Evolutionary conservation across 2,329 filamentous ascomycete species (phyloP).

Genomic region (Colletotrichum spaethianum): DNA sequence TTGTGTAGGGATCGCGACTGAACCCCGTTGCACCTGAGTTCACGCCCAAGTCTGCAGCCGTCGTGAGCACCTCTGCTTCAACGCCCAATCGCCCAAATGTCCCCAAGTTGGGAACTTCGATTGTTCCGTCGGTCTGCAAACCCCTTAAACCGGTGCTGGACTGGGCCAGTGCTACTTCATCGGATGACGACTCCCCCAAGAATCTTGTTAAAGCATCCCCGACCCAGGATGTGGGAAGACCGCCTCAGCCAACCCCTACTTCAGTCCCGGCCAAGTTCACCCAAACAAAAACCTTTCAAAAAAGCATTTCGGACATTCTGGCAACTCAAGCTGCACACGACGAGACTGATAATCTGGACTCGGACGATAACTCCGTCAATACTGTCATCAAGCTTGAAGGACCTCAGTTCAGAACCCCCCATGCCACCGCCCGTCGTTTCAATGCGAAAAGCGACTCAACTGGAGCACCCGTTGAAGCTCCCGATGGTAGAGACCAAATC

Average conservation of each 20-base stretch:
- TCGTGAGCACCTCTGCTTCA: constrained; percentile 24
- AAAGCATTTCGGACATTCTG: background rate
- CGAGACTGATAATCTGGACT: background rate
- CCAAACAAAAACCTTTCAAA: too few species aligned
- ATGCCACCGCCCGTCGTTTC: constrained; percentile 16
- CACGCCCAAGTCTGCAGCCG: constrained; percentile 58
- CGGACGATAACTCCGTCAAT: constrained; percentile 22
- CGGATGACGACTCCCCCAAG: constrained; percentile 6
- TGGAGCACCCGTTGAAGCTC: background rate
- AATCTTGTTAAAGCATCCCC: background rate
- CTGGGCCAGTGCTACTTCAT: constrained; percentile 35
- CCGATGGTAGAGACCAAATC: background rate
- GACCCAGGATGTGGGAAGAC: background rate
- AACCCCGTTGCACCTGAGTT: constrained; percentile 71
- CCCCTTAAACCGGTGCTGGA: background rate
- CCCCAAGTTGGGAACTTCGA: constrained; percentile 31
- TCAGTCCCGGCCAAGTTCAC: background rate
- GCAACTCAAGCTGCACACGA: background rate
- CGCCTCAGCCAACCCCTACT: background rate
- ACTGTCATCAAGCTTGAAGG: constrained; percentile 32
- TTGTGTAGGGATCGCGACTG: constrained; percentile 64
- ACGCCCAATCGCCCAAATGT: constrained; percentile 36
- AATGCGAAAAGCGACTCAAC: constrained; percentile 34
- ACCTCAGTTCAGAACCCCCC: constrained; percentile 24
- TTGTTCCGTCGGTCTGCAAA: background rate